These are phyloP conservation scores for Kwoniella dejecticola DNA, from an alignment of 768 basidiomycete species.

Conservation along the genomic window DNA sequence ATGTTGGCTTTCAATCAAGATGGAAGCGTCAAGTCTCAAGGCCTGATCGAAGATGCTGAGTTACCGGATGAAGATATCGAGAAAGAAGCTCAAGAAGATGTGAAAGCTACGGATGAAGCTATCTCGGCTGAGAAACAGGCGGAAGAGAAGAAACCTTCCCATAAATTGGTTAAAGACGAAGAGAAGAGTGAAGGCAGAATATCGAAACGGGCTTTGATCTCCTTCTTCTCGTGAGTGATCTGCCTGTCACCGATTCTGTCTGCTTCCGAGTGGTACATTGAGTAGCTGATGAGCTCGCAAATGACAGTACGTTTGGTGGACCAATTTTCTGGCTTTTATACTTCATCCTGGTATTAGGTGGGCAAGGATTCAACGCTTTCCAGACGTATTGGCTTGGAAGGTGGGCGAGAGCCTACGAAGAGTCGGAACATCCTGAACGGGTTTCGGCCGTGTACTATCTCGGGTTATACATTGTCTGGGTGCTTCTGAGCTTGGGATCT, in stretches of 20 bases:
- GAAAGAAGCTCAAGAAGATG: constrained; percentile 37
- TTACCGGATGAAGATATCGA: constrained; percentile 36
- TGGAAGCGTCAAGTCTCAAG: constrained; percentile 45
- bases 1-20: constrained; percentile 49
- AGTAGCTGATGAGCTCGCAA: not conserved
- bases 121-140: constrained; percentile 27
- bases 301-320: constrained; percentile 49
- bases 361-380: constrained; percentile 45
- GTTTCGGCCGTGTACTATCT: constrained; percentile 52
- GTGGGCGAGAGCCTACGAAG: constrained; percentile 51
- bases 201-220: constrained; percentile 43
- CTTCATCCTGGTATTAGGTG: constrained; percentile 42
- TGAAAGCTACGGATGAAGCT: constrained; percentile 23
- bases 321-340: constrained; percentile 54
- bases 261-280: too few species aligned
- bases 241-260: too few species aligned
- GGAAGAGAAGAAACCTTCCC: constrained; percentile 33
- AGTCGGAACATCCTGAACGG: constrained; percentile 32
- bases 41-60: constrained; percentile 44
- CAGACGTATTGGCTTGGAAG: constrained; percentile 53
- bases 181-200: constrained; percentile 55
- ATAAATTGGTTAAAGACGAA: constrained; percentile 52
- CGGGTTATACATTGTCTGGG: constrained; percentile 48
- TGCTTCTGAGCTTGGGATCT: constrained; percentile 36
- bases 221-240: constrained; percentile 38